Percentiles rank a stretch among this genome's conserved stretches.
Conservation (phyloP, 306 rosid genomes). For the Acmispon strigosus region DNA sequence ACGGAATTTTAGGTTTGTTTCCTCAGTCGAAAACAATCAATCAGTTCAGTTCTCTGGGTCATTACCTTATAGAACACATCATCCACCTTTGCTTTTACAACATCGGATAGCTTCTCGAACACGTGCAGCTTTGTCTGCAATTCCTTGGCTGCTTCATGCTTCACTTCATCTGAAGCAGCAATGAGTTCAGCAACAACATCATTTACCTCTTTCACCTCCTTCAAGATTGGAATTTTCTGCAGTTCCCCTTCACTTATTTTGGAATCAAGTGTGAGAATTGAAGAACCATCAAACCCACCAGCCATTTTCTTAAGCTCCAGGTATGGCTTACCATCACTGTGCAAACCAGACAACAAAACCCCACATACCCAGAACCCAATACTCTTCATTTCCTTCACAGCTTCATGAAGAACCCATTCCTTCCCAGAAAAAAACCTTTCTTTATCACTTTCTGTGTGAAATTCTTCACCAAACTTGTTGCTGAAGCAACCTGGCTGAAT, state of each 20-base stretch:
- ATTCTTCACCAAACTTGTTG: conserved; percentile 17
- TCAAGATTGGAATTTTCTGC: conserved; percentile 15
- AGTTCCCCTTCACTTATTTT: conserved; percentile 18
- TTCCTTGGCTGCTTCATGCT: conserved; percentile 30
- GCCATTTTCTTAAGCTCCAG: conserved; percentile 33
- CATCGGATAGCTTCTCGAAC: conserved; percentile 44
- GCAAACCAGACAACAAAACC: conserved; percentile 39
- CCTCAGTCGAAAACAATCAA: conserved; percentile 35
- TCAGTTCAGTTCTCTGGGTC: conserved; percentile 53
- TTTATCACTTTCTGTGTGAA: conserved; percentile 9
- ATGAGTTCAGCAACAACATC: conserved; percentile 37
- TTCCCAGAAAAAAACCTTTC: conserved; percentile 22
- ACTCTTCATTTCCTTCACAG: conserved; percentile 40
- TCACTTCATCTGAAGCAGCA: conserved; percentile 28
- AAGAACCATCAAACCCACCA: conserved; percentile 31
- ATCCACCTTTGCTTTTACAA: conserved; percentile 45
- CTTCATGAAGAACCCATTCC: conserved; percentile 31
- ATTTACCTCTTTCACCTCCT: conserved; percentile 54
- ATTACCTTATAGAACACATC: conserved; percentile 47
- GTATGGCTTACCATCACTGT: conserved; percentile 31
- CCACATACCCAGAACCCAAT: conserved; percentile 55
- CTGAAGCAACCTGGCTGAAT: conserved; percentile 22
- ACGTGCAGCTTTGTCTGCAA: conserved; percentile 37
- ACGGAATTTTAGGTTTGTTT: conserved; percentile 4
- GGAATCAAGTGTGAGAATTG: conserved; percentile 30